Evolutionary conservation across 306 rosid genomes (phyloP).

Genomic region (Spatholobus suberectus): DNA sequence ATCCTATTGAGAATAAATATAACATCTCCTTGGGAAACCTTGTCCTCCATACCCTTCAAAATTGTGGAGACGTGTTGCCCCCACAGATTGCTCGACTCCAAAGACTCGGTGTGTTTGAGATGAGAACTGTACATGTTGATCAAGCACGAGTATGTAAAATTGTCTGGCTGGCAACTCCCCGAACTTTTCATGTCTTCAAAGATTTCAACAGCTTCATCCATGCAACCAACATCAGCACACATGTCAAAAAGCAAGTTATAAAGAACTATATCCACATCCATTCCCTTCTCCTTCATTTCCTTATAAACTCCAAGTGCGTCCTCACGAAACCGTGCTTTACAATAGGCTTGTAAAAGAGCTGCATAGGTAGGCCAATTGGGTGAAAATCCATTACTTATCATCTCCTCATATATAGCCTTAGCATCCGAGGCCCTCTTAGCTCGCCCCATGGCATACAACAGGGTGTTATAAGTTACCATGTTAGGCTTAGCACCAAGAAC

Average conservation of each 20-base stretch:
- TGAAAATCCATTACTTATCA: slow-evolving; percentile 63
- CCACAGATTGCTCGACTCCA: neutral
- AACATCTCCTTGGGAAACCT: neutral
- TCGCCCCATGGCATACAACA: slow-evolving; percentile 86
- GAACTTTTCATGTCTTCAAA: slow-evolving; percentile 76
- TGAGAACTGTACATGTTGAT: slow-evolving; percentile 63
- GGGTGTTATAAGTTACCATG: slow-evolving; percentile 57
- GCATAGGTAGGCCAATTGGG: slow-evolving; percentile 77
- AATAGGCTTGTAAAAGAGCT: slow-evolving; percentile 74
- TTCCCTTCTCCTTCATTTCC: slow-evolving; percentile 84
- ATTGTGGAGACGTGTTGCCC: neutral
- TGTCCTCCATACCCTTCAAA: neutral
- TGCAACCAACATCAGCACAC: slow-evolving; percentile 83
- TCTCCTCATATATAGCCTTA: slow-evolving; percentile 72
- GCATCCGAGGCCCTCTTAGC: slow-evolving; percentile 78
- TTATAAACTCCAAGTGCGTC: slow-evolving; percentile 71
- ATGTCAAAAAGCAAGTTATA: slow-evolving; percentile 68
- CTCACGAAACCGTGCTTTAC: slow-evolving; percentile 67
- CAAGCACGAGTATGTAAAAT: slow-evolving; percentile 80
- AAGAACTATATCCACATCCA: slow-evolving; percentile 60
- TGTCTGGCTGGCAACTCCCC: slow-evolving; percentile 59
- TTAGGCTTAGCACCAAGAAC: slow-evolving; percentile 71
- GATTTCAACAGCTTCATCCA: slow-evolving; percentile 66
- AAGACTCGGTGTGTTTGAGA: neutral
- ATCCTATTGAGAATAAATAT: slow-evolving; percentile 10